These are phyloP conservation scores for Penicillium paxilli DNA, from an alignment of 495 filamentous ascomycete genomes.

Conservation along the genomic window DNA sequence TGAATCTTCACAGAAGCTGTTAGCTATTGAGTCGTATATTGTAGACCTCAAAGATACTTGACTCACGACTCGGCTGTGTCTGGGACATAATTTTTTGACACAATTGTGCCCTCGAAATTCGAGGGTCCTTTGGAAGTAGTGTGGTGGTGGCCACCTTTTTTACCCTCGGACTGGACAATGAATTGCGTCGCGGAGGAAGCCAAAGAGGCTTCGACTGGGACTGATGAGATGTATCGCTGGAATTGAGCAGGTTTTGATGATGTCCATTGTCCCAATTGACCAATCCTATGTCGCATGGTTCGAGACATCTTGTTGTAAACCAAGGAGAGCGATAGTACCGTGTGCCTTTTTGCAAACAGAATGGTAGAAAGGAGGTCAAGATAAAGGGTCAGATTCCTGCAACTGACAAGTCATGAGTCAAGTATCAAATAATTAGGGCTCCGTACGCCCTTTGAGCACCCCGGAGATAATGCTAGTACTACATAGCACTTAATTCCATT, in stretches of 20 bases:
- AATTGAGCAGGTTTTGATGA: neutral
- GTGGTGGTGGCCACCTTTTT: neutral
- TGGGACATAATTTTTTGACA: neutral
- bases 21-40: neutral
- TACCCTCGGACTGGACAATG: neutral
- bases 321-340: neutral
- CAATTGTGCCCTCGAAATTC: neutral
- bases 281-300: neutral
- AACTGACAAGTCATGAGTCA: neutral
- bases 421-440: neutral
- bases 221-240: neutral
- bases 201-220: neutral
- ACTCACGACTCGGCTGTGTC: neutral
- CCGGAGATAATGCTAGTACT: too few species aligned
- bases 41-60: neutral
- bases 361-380: neutral
- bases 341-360: neutral
- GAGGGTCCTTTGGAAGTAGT: neutral
- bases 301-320: neutral
- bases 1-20: slow-evolving; percentile 56
- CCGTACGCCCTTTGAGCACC: too few species aligned
- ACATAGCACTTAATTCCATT: neutral
- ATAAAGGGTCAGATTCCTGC: neutral
- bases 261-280: too few species aligned
- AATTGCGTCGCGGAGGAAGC: neutral